Conservation (phyloP, 805 yeast species). For the Nakazawaea ambrosiae region DNA sequence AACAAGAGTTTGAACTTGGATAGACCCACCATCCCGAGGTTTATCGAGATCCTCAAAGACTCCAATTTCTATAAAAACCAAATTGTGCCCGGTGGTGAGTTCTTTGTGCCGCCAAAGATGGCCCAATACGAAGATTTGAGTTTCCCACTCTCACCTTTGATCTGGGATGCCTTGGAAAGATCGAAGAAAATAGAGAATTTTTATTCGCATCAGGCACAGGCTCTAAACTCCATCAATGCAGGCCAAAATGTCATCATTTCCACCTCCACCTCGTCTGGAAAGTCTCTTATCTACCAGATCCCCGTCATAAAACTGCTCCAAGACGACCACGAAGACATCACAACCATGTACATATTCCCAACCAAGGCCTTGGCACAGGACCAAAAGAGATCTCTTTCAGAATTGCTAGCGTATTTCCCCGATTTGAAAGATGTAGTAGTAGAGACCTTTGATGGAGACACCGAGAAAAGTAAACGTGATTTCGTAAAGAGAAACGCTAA, state of each 20-base stretch:
- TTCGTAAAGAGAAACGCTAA: conserved; percentile 56
- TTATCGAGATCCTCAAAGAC: conserved; percentile 42
- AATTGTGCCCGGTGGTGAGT: conserved; percentile 44
- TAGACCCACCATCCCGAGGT: conserved; percentile 37
- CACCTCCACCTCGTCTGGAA: conserved; percentile 96
- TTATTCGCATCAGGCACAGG: conserved; percentile 80
- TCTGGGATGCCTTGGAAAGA: conserved; percentile 43
- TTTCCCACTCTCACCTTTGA: conserved; percentile 42
- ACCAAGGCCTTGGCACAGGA: conserved; percentile 98
- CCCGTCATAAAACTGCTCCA: conserved; percentile 60
- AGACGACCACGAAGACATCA: conserved; percentile 31
- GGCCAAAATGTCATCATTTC: conserved; percentile 75
- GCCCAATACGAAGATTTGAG: conserved; percentile 39
- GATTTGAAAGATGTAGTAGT: conserved; percentile 39
- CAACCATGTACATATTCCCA: conserved; percentile 88
- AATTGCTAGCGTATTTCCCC: conserved; percentile 45
- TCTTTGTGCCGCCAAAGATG: conserved; percentile 32
- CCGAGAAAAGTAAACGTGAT: conserved; percentile 49
- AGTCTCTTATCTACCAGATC: conserved; percentile 84
- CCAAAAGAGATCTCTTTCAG: conserved; percentile 75
- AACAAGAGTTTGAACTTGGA: conserved; percentile 2
- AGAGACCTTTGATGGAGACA: conserved; percentile 93
- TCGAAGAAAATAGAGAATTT: conserved; percentile 43
- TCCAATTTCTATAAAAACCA: conserved; percentile 55
- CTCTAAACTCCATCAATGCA: conserved; percentile 48